Evolutionary conservation across 1,284 basidiomycete species (phyloP), one percentile per base, ranked within the genome.

Genomic region (Ustilago tritici): DNA sequence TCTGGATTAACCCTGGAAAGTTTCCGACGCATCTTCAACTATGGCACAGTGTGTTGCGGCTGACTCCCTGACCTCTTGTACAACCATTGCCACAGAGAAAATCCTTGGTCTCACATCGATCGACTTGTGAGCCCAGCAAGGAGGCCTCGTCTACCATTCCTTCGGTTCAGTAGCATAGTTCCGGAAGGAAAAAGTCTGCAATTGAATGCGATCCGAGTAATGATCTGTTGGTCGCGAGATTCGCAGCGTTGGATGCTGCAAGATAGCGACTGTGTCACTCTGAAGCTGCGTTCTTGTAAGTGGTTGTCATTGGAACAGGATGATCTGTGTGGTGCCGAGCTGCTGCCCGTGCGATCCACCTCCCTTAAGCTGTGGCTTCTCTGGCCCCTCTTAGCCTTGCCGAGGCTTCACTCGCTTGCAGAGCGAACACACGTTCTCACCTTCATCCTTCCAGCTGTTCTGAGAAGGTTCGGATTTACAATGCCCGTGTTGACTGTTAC

Each of bases 201-300:
- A n/a, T 15, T 28, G 28, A 50, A 50, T 5, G 2, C 14, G 28
- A 14, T 32, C 15, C 38, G 11, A 17, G 38, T 8, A 19, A 46
- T 19, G 7, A 9, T n/a, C 19, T 19, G 7, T 17, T 15, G 15
- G 43, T 19, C 43, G 19, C 43, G 1, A 43, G 14, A 6, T 12
- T 46, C 6, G 43, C 43, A 46, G 43, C 43, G 19, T 19, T 10
- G 12, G 12, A 14, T 14, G 38, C 40, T 57, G 56, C 56, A 57
- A 46, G 56, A 38, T 23, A n/a, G 40, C 28, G 38, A 57, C 23
- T 46, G 56, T 57, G 56, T 57, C 41, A 57, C 41, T 32, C 12
- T 6, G 15, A 19, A n/a, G 3, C 3, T 28, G 23, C 38, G 38
- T 40, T 17, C 11, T 11, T 40, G 38, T 40, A 40, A 40, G 4